Percentiles rank a stretch among this genome's conserved stretches.
phyloP scores from a whole-genome alignment of 2,329 filamentous ascomycete genomes.

The Polychaeton citri region DNA sequence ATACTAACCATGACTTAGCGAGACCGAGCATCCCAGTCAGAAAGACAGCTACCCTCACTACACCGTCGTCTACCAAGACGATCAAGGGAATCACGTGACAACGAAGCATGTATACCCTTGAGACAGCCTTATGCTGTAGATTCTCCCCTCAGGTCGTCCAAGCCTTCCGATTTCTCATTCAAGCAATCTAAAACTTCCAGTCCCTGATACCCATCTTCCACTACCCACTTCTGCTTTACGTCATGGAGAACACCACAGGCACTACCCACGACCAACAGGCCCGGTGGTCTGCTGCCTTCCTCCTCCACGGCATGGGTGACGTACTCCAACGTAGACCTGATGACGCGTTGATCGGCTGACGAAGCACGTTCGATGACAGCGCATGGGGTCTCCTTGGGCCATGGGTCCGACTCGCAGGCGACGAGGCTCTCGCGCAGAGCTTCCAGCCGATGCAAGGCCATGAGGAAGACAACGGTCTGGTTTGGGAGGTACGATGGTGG shows the following conservation, averaged over 20 bases:
- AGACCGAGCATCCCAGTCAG: too few relatives aligned
- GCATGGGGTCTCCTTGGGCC: constrained; percentile 63
- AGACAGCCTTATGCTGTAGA: too few relatives aligned
- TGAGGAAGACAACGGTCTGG: constrained; percentile 83
- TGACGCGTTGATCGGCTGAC: constrained; percentile 86
- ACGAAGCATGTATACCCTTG: too few relatives aligned
- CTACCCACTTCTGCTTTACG: constrained; percentile 56
- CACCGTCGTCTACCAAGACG: too few relatives aligned
- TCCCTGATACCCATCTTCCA: constrained; percentile 76
- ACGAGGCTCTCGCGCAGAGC: constrained; percentile 63
- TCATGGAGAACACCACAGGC: constrained; percentile 67
- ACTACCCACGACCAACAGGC: constrained; percentile 69
- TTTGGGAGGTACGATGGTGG: constrained; percentile 65
- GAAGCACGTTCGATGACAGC: constrained; percentile 88
- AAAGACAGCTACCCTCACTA: too few relatives aligned
- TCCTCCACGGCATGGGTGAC: constrained; percentile 75
- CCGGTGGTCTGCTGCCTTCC: constrained; percentile 79
- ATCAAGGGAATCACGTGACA: too few relatives aligned
- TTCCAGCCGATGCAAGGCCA: constrained; percentile 77
- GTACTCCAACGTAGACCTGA: constrained; percentile 68
- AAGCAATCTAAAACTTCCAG: constrained; percentile 42
- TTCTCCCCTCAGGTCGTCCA: constrained; percentile 17
- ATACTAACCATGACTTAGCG: too few relatives aligned
- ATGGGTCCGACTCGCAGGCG: constrained; percentile 16
- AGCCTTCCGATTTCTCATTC: constrained; percentile 14